Evolutionary conservation across 139 green algal genomes (phyloP).

Genomic region (Closterium sp.): DNA sequence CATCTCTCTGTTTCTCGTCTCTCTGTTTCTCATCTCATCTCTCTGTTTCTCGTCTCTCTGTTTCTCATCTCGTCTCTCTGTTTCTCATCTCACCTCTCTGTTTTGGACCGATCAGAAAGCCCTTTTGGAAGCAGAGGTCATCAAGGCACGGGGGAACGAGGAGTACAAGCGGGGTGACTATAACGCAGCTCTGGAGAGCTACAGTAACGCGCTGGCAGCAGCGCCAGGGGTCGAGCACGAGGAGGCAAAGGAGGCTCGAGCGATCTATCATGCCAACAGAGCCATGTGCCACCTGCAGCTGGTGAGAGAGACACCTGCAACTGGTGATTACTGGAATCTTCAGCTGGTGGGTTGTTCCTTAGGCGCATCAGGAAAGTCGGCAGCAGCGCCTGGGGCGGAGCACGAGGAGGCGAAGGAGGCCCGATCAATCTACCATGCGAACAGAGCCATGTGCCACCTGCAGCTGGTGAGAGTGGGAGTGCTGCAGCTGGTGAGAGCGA

Average conservation of each 20-base stretch:
- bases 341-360: no score
- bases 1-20: no score
- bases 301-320: background rate
- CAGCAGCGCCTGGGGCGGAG: no score
- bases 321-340: background rate
- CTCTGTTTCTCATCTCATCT: no score
- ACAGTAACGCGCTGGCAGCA: background rate
- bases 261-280: background rate
- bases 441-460: no score
- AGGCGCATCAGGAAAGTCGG: no score
- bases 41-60: no score
- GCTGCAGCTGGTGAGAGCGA: no score
- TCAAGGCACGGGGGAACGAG: background rate
- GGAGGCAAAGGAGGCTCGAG: background rate
- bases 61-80: background rate
- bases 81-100: background rate
- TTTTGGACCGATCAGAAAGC: background rate
- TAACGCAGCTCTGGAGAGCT: background rate
- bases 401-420: no score
- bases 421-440: no score
- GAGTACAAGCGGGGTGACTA: background rate
- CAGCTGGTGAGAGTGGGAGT: background rate
- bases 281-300: background rate
- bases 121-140: background rate
- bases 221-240: background rate